These are phyloP conservation scores for Truncatella angustata DNA, from an alignment of 2,329 filamentous ascomycete species.

Conservation along the genomic window DNA sequence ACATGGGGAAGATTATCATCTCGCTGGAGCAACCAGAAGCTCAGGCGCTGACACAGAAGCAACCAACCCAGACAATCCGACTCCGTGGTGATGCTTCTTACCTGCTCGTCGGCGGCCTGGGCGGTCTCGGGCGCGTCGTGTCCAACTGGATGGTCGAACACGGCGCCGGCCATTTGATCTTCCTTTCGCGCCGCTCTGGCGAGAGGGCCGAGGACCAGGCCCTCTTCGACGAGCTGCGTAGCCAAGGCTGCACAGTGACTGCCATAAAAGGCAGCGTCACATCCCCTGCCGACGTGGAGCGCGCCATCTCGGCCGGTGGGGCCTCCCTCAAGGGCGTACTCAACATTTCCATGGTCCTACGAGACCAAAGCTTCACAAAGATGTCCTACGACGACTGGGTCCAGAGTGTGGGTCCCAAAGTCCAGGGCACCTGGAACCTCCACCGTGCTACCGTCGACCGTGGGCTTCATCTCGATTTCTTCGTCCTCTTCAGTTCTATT, in stretches of 20 bases:
- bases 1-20: slow-evolving; percentile 35
- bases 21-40: slow-evolving; percentile 6
- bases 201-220: not conserved
- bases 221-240: slow-evolving; percentile 14
- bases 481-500: slow-evolving; percentile 22
- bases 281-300: slow-evolving; percentile 10
- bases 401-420: slow-evolving; percentile 23
- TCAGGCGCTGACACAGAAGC: not conserved
- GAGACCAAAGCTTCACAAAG: not conserved
- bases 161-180: slow-evolving; percentile 15
- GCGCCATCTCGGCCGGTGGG: slow-evolving; percentile 7
- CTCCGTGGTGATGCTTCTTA: slow-evolving; percentile 10
- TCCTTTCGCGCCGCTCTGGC: slow-evolving; percentile 13
- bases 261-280: slow-evolving; percentile 14
- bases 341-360: slow-evolving; percentile 25
- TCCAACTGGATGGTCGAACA: slow-evolving; percentile 17
- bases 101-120: slow-evolving; percentile 19
- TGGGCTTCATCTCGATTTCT: slow-evolving; percentile 20
- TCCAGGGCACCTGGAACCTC: slow-evolving; percentile 29
- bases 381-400: slow-evolving; percentile 25
- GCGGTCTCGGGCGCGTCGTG: slow-evolving; percentile 18
- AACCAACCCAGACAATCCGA: not conserved
- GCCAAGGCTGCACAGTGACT: slow-evolving; percentile 13
- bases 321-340: slow-evolving; percentile 11
- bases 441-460: slow-evolving; percentile 14